Conservation (phyloP, 768 basidiomycete genomes). For the Obba rivulosa region DNA sequence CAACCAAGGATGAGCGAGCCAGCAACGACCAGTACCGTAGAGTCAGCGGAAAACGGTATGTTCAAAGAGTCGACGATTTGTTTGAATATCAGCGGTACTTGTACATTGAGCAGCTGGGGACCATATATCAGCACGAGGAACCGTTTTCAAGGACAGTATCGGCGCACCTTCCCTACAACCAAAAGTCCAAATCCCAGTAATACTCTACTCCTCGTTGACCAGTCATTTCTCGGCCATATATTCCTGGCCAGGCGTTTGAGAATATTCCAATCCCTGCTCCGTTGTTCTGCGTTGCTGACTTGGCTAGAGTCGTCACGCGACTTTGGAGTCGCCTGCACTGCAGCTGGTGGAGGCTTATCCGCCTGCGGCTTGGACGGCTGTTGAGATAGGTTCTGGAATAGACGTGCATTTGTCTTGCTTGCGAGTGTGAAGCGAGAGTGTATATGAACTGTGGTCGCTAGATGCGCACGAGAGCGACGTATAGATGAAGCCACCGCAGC, state of each 20-base stretch:
- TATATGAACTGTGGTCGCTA: too few species aligned
- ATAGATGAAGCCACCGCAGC: too few species aligned
- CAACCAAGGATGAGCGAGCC: slow-evolving; percentile 91
- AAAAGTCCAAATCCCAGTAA: slow-evolving; percentile 76
- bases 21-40: slow-evolving; percentile 87
- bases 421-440: too few species aligned
- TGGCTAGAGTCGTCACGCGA: slow-evolving; percentile 13
- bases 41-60: slow-evolving; percentile 62
- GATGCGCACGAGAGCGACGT: too few species aligned
- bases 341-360: too few species aligned
- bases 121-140: not conserved
- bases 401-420: too few species aligned
- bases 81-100: slow-evolving; percentile 98
- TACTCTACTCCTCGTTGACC: slow-evolving; percentile 77
- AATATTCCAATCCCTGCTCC: slow-evolving; percentile 82
- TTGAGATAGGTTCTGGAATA: too few species aligned
- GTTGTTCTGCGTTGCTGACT: slow-evolving; percentile 35
- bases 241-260: slow-evolving; percentile 78
- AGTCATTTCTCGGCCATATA: slow-evolving; percentile 89
- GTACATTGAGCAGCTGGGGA: slow-evolving; percentile 83
- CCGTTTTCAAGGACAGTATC: not conserved
- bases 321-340: too few species aligned
- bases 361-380: too few species aligned
- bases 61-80: slow-evolving; percentile 85
- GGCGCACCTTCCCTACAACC: slow-evolving; percentile 76